A percentile compares a stretch with the other conserved stretches of the same genome.
Evolutionary conservation across 1,284 basidiomycete genomes (phyloP).

Genomic region (Gastroboletus turbinatus): DNA sequence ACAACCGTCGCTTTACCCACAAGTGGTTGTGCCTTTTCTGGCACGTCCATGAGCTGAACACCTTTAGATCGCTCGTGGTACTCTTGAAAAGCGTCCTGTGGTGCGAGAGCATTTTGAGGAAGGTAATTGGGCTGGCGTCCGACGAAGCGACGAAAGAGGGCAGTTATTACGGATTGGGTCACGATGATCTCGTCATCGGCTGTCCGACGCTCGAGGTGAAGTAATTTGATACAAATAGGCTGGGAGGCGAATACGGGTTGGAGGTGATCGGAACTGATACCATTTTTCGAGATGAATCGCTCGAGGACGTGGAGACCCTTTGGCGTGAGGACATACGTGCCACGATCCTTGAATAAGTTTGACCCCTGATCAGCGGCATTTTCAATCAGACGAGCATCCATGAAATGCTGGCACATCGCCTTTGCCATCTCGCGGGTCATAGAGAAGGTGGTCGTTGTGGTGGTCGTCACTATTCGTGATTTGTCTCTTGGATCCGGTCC

Average conservation of each 20-base stretch:
- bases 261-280: conserved; percentile 93
- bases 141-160: conserved; percentile 93
- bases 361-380: conserved; percentile 90
- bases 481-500: conserved; percentile 97
- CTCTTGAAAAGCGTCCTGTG: conserved; percentile 67
- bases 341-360: conserved; percentile 94
- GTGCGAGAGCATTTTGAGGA: conserved; percentile 42
- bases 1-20: conserved; percentile 44
- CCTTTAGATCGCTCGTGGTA: conserved; percentile 81
- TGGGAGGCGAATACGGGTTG: conserved; percentile 89
- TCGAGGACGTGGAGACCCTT: conserved; percentile 99
- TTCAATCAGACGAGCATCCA: conserved; percentile 97
- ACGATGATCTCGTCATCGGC: conserved; percentile 98
- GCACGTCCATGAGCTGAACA: conserved; percentile 67
- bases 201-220: conserved; percentile 92
- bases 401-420: conserved; percentile 98
- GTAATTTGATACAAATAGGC: conserved; percentile 96
- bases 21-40: conserved; percentile 58
- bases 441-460: conserved; percentile 98
- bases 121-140: conserved; percentile 84
- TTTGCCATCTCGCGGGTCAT: conserved; percentile 99
- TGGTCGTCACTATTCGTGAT: conserved; percentile 95
- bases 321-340: conserved; percentile 93
- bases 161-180: conserved; percentile 89
- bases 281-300: conserved; percentile 99